A percentile compares a stretch with the other conserved stretches of the same genome.
Evolutionary conservation across 2,329 filamentous ascomycete genomes (phyloP).

Genomic region (Mycosphaerelloides madeirae): DNA sequence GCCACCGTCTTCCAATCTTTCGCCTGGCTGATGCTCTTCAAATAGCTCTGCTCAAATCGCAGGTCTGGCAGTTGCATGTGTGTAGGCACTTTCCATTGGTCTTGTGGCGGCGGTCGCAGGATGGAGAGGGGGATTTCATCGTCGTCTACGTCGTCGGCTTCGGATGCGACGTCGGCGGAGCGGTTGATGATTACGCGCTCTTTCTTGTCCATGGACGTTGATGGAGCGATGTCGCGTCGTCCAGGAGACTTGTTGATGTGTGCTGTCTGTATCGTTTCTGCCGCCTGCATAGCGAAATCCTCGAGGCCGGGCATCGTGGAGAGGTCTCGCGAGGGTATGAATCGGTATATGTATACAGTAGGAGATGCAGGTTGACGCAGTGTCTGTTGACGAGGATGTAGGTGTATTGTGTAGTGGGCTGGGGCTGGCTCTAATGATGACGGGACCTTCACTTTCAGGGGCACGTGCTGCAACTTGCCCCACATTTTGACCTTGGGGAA

Average conservation of each 20-base stretch:
- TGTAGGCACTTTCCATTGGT: constrained; percentile 49
- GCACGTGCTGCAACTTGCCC: too few relatives aligned
- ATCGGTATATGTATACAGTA: too few relatives aligned
- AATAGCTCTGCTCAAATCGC: constrained; percentile 96
- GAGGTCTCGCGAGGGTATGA: too few relatives aligned
- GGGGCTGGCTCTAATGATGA: too few relatives aligned
- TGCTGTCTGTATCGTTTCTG: constrained; percentile 74
- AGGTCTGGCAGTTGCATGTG: constrained; percentile 63
- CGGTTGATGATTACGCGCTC: constrained; percentile 51
- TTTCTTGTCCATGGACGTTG: constrained; percentile 66
- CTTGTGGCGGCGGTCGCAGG: constrained; percentile 51
- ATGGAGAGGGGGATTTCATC: constrained; percentile 67
- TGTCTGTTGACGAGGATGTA: too few relatives aligned
- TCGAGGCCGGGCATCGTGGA: constrained; percentile 16
- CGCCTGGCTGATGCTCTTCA: constrained; percentile 77
- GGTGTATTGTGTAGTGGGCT: too few relatives aligned
- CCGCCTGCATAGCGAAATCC: constrained; percentile 51
- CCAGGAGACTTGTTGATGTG: constrained; percentile 72
- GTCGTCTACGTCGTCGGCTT: constrained; percentile 50
- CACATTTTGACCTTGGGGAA: too few relatives aligned
- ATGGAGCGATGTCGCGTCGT: constrained; percentile 71
- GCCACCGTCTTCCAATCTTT: constrained; percentile 73
- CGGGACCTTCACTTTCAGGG: too few relatives aligned
- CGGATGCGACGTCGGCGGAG: constrained; percentile 36
- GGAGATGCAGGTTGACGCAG: too few relatives aligned